Evolutionary conservation across 164 flowering plant species (phyloP), one percentile per base, ranked within the genome.

Genomic region (Aristolochia fimbriata): DNA sequence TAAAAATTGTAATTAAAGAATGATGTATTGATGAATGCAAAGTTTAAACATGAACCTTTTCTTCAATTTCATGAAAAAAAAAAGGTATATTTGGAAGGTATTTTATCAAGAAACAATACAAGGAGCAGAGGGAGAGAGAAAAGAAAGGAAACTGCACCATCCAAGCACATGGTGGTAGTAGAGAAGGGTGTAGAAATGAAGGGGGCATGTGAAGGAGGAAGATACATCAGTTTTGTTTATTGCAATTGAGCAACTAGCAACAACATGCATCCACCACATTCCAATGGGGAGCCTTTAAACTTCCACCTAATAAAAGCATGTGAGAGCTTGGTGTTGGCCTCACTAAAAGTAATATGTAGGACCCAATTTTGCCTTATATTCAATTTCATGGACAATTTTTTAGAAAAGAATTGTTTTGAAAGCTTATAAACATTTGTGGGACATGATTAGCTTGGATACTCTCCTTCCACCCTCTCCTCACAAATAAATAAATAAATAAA

Each of bases 261-360:
- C 51, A 66, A 55, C 47, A 46, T 27, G 64, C 53, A 55, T 66
- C 41, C 60, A 60, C 48, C 55, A 45, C 45, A 58, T 58, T 51
- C 37, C 51, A 64, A 45, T 45, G 43, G 33, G 57, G 61, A 22
- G 13, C 50, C 55, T 51, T 55, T 22, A 48, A 57, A 41, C 31
- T 66, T 66, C 61, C 57, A 66, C 51, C 64, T 66, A 55, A 66
- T 55, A 49, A 37, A 55, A 23, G 41, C 70, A 66, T 61, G 63
- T 66, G 64, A 25, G 20, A 15, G 16, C 64, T 55, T 50, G 61
- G 20, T 65, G 57, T 60, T 48, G 59, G 60, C 55, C 64, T 60
- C 23, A 58, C 55, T 58, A 51, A 58, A 51, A 65, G 62, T 51
- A 58, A 37, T 17, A 16, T 6, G 30, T 6, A 33, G 51, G 23